Percentiles rank a stretch among this genome's conserved stretches.
phyloP scores from a whole-genome alignment of 306 rosid species.

The barrel medic (Medicago truncatula) region MtrunA17r5.0-ANR NC_053049.1:4838501-4839000 shows the following conservation, averaged over 20 bases:
- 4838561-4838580: no score
- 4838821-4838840: slow-evolving; percentile 29
- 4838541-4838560: no score
- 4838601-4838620: slow-evolving; percentile 50
- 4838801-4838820: slow-evolving; percentile 64
- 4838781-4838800: no score
- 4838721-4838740: background rate
- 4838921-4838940: slow-evolving; percentile 61
- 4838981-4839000: no score
- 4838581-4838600: background rate
- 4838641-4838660: slow-evolving; percentile 48
- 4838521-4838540: no score
- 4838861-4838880: slow-evolving; percentile 50
- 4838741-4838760: no score
- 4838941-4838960: slow-evolving; percentile 46
- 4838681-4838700: slow-evolving; percentile 50
- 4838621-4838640: slow-evolving; percentile 49
- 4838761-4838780: no score
- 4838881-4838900: slow-evolving; percentile 78
- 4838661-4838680: slow-evolving; percentile 32
- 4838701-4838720: background rate
- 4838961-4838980: no score
- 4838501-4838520: no score
- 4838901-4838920: slow-evolving; percentile 45
- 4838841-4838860: slow-evolving; percentile 60